Percentiles rank a stretch among this genome's conserved stretches.
These are phyloP conservation scores for Paraphaeosphaeria sporulosa DNA, from an alignment of 2,329 filamentous ascomycete species.

Conservation along the genomic window DNA sequence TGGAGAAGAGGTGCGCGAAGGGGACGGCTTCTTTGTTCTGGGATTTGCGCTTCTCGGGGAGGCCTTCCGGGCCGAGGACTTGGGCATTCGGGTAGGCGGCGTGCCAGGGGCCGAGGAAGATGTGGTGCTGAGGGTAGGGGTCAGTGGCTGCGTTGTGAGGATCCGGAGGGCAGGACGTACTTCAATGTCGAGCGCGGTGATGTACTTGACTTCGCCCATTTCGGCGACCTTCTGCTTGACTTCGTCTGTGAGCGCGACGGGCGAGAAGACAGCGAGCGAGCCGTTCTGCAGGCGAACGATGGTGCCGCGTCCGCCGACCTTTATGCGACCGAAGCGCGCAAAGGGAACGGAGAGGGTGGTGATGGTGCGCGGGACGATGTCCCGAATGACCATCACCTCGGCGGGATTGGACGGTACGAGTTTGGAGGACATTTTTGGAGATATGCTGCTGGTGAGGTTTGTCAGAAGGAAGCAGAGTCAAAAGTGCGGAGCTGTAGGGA, in stretches of 20 bases:
- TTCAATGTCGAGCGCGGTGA: constrained; percentile 86
- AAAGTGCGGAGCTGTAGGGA: not conserved
- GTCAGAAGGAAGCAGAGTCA: not conserved
- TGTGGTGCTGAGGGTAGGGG: constrained; percentile 71
- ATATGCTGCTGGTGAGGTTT: not conserved
- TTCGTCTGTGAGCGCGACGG: constrained; percentile 81
- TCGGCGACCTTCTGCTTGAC: constrained; percentile 70
- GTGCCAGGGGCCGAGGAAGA: constrained; percentile 88
- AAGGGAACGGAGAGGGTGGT: constrained; percentile 86
- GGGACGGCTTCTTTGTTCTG: constrained; percentile 64
- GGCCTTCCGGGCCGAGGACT: constrained; percentile 81
- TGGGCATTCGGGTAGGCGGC: constrained; percentile 78
- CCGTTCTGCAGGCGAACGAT: constrained; percentile 82
- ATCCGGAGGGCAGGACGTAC: constrained; percentile 21
- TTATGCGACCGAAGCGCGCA: constrained; percentile 77
- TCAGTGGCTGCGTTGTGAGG: not conserved
- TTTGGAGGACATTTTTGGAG: constrained; percentile 45
- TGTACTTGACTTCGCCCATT: constrained; percentile 75
- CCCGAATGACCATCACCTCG: constrained; percentile 88
- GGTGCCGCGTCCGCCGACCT: constrained; percentile 87
- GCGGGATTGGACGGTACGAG: constrained; percentile 69
- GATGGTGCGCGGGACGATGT: constrained; percentile 76
- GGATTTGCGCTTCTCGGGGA: constrained; percentile 80
- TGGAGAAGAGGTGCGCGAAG: constrained; percentile 70
- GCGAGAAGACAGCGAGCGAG: constrained; percentile 87